A percentile compares a stretch with the other conserved stretches of the same genome.
Conservation (phyloP, 2,329 filamentous ascomycete genomes). For the Penicillium sp. region DNA sequence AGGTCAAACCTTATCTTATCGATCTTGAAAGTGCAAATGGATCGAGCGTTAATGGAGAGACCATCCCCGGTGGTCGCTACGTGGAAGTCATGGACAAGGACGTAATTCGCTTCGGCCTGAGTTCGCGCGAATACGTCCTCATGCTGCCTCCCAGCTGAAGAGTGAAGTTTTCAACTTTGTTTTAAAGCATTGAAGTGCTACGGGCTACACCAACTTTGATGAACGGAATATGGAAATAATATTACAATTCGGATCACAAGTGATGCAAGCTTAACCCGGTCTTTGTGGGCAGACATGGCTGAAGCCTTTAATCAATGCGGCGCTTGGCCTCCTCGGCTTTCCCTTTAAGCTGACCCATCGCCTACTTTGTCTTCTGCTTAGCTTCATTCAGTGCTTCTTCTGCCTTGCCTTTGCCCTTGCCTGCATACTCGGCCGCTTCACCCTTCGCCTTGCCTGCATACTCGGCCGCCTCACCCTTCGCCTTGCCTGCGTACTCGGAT, state of each 20-base stretch:
- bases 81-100: slow-evolving; percentile 87
- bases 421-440: slow-evolving; percentile 29
- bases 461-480: slow-evolving; percentile 24
- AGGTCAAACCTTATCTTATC: slow-evolving; percentile 82
- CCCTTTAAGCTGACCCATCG: slow-evolving; percentile 28
- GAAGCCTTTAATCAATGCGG: neutral
- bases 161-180: neutral
- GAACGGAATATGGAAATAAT: neutral
- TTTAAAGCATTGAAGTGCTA: neutral
- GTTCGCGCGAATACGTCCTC: slow-evolving; percentile 90
- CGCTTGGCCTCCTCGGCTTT: slow-evolving; percentile 29
- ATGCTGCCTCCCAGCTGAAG: slow-evolving; percentile 65
- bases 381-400: slow-evolving; percentile 31
- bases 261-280: neutral
- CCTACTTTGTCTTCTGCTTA: slow-evolving; percentile 29
- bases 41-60: slow-evolving; percentile 75
- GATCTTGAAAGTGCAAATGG: slow-evolving; percentile 94
- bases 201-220: neutral
- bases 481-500: slow-evolving; percentile 31
- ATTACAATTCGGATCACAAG: slow-evolving; percentile 7
- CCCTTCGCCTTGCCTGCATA: slow-evolving; percentile 45
- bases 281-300: neutral
- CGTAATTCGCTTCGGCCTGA: slow-evolving; percentile 82
- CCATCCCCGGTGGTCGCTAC: slow-evolving; percentile 73
- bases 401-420: slow-evolving; percentile 38